These are phyloP conservation scores for Scleroderma citrinum DNA, from an alignment of 768 basidiomycete genomes.

Conservation along the genomic window DNA sequence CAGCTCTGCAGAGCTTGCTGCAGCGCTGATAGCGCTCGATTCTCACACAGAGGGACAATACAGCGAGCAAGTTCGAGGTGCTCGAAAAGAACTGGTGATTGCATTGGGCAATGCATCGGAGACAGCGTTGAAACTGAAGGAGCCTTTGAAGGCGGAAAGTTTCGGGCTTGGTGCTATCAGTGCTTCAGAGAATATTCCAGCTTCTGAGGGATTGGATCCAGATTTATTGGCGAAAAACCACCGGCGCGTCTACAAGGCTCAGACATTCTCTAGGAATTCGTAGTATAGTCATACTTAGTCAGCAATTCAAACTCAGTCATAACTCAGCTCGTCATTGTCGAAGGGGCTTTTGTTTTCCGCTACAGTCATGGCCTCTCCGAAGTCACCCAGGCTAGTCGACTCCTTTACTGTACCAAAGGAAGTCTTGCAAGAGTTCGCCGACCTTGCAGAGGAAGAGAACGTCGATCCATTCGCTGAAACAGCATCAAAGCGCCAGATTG, in stretches of 20 bases:
- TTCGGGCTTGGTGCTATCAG: constrained; percentile 21
- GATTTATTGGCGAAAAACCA: too few relatives aligned
- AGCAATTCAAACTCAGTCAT: constrained; percentile 19
- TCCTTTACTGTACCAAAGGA: constrained; percentile 93
- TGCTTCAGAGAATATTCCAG: constrained; percentile 13
- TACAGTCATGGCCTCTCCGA: constrained; percentile 6
- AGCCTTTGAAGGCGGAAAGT: constrained; percentile 18
- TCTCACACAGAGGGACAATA: constrained; percentile 22
- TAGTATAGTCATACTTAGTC: too few relatives aligned
- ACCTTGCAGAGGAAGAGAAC: constrained; percentile 91
- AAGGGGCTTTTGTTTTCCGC: constrained; percentile 16
- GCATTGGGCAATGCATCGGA: constrained; percentile 32
- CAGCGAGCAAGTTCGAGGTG: constrained; percentile 15
- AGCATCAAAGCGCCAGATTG: constrained; percentile 89
- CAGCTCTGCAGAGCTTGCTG: constrained; percentile 29
- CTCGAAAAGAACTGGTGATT: constrained; percentile 25
- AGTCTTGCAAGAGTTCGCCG: constrained; percentile 87
- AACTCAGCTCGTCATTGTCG: neutral
- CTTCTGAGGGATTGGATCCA: constrained; percentile 11
- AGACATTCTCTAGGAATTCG: too few relatives aligned
- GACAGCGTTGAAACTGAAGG: constrained; percentile 24
- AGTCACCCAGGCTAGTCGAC: constrained; percentile 73
- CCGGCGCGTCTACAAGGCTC: too few relatives aligned
- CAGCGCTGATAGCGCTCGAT: constrained; percentile 27
- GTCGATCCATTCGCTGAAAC: constrained; percentile 90